phyloP scores from a whole-genome alignment of 805 yeast genomes.

The Zygosaccharomyces lentus region DNA sequence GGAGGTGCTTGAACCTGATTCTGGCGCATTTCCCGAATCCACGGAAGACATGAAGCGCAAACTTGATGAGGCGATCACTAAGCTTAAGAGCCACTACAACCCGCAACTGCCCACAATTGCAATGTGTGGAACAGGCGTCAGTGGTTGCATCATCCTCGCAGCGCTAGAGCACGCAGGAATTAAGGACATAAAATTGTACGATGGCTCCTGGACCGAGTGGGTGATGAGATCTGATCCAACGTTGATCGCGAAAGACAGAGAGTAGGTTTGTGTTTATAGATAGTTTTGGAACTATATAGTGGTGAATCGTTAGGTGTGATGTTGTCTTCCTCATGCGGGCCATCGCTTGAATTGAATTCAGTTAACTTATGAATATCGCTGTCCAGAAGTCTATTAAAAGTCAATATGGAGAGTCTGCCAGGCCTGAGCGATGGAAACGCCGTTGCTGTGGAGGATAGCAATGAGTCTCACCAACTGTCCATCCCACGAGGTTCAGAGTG shows the following conservation, averaged over 20 bases:
- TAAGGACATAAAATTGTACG: slow-evolving; percentile 56
- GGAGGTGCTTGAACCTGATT: slow-evolving; percentile 49
- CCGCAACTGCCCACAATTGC: slow-evolving; percentile 65
- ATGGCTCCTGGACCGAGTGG: slow-evolving; percentile 75
- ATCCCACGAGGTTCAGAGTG: slow-evolving; percentile 30
- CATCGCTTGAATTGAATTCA: neutral
- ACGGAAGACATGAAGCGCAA: slow-evolving; percentile 35
- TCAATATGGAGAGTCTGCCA: slow-evolving; percentile 19
- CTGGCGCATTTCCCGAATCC: slow-evolving; percentile 44
- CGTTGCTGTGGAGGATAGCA: slow-evolving; percentile 16
- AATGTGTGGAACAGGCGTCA: slow-evolving; percentile 95
- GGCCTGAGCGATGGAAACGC: slow-evolving; percentile 17
- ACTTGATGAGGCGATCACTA: slow-evolving; percentile 45
- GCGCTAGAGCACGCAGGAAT: slow-evolving; percentile 61
- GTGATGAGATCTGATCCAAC: slow-evolving; percentile 24
- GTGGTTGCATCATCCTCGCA: slow-evolving; percentile 80
- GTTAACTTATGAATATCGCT: too few relatives aligned
- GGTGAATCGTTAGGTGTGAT: slow-evolving; percentile 2
- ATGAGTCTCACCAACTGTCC: slow-evolving; percentile 18
- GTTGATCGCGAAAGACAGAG: slow-evolving; percentile 23
- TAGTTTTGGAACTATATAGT: neutral
- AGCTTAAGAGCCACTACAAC: slow-evolving; percentile 35
- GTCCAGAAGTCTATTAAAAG: neutral
- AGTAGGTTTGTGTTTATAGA: slow-evolving; percentile 6
- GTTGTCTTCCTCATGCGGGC: neutral